These are phyloP conservation scores for Hevea brasiliensis DNA, from an alignment of 345 rosid species.

Conservation along the genomic window DNA sequence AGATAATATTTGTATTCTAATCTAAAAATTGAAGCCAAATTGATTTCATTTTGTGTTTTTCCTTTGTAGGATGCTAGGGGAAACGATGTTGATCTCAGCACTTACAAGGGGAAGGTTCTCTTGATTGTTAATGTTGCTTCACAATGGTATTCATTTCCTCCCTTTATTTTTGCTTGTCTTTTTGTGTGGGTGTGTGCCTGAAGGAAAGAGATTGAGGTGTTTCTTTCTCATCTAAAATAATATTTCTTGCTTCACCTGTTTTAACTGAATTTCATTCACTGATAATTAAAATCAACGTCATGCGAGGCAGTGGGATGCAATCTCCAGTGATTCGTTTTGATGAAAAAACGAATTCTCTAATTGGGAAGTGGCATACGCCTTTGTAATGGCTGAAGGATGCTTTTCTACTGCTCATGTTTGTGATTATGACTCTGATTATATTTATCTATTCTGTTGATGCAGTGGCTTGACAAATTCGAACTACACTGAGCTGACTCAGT, in stretches of 20 bases:
- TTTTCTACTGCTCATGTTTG: background rate
- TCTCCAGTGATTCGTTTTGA: too few species aligned
- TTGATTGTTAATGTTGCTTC: conserved; percentile 96
- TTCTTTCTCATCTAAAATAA: too few species aligned
- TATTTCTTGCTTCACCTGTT: too few species aligned
- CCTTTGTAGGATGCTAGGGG: conserved; percentile 72
- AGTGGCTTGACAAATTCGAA: conserved; percentile 95
- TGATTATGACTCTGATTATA: background rate
- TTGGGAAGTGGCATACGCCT: too few species aligned
- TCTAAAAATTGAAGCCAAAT: background rate
- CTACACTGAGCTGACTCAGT: conserved; percentile 78
- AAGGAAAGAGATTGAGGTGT: background rate
- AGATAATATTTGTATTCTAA: background rate
- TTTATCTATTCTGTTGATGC: conserved; percentile 25
- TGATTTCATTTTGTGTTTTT: background rate
- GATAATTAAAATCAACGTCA: too few species aligned
- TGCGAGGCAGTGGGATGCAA: too few species aligned
- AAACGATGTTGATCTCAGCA: conserved; percentile 66
- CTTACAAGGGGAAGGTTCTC: conserved; percentile 86
- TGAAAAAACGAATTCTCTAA: too few species aligned
- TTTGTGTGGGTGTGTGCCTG: background rate
- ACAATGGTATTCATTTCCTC: conserved; percentile 54
- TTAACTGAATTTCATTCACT: too few species aligned
- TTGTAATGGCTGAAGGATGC: too few species aligned
- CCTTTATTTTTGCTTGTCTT: background rate